Conservation (phyloP, 2,329 filamentous ascomycete genomes). For the Aspergillus japonicus region DNA sequence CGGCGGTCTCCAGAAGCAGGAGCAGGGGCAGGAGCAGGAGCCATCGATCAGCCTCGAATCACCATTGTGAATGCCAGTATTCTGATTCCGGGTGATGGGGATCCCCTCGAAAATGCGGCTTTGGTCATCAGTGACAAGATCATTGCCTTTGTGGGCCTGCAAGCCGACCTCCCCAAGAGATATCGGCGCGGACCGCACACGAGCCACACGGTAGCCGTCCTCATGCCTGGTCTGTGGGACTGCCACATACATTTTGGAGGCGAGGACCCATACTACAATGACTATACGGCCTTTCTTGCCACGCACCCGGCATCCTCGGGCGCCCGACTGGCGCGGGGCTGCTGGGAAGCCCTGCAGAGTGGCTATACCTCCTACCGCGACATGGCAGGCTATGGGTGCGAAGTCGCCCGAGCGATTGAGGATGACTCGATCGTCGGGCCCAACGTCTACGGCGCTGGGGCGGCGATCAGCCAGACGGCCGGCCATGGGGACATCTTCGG, state of each 20-base stretch:
- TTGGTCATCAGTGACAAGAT: neutral
- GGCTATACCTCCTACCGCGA: slow-evolving; percentile 6
- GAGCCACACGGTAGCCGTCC: neutral
- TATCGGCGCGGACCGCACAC: neutral
- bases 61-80: neutral
- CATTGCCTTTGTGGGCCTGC: neutral
- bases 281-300: neutral
- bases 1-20: neutral
- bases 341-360: slow-evolving; percentile 2
- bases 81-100: neutral
- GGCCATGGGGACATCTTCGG: slow-evolving; percentile 3
- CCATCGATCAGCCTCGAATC: neutral
- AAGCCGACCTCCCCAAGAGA: slow-evolving; percentile 1
- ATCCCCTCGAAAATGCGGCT: neutral
- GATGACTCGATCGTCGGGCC: slow-evolving; percentile 1
- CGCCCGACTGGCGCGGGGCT: neutral
- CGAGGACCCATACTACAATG: neutral
- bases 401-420: neutral
- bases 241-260: slow-evolving; percentile 3
- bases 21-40: neutral
- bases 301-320: slow-evolving; percentile 2
- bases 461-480: neutral
- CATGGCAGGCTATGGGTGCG: slow-evolving; percentile 1
- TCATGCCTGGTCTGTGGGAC: slow-evolving; percentile 3
- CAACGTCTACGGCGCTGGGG: neutral